These are phyloP conservation scores for Penicillium cinerascens DNA, from an alignment of 495 filamentous ascomycete species.

Conservation along the genomic window DNA sequence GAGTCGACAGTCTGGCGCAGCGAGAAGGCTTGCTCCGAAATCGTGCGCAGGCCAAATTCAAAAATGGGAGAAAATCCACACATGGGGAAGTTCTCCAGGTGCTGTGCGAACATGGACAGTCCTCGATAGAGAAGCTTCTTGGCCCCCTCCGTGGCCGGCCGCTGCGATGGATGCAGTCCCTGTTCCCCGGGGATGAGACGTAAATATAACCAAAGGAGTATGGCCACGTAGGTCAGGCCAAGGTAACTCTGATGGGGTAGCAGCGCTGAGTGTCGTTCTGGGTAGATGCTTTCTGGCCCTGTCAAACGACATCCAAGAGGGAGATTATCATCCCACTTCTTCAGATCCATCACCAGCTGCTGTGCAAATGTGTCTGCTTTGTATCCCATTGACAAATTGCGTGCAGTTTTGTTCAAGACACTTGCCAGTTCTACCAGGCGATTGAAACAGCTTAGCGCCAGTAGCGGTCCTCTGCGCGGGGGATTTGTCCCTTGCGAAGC, in stretches of 20 bases:
- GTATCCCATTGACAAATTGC: conserved; percentile 30
- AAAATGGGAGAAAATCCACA: conserved; percentile 49
- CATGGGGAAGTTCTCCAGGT: conserved; percentile 45
- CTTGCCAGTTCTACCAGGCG: conserved; percentile 47
- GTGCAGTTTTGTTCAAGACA: conserved; percentile 44
- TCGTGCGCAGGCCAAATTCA: conserved; percentile 39
- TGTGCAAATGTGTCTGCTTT: conserved; percentile 36
- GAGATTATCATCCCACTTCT: conserved; percentile 40
- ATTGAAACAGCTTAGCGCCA: conserved; percentile 63
- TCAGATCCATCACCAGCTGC: conserved; percentile 39
- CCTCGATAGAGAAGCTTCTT: conserved; percentile 45
- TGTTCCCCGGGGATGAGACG: conserved; percentile 35
- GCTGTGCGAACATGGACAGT: conserved; percentile 42
- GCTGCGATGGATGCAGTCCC: conserved; percentile 33
- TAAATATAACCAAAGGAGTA: conserved; percentile 44
- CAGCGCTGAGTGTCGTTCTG: conserved; percentile 40
- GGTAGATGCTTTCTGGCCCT: conserved; percentile 40
- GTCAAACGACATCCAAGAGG: conserved; percentile 43
- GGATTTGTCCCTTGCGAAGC: conserved; percentile 30
- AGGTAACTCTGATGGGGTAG: conserved; percentile 51
- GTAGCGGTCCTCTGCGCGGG: conserved; percentile 48
- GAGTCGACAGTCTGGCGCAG: conserved; percentile 33
- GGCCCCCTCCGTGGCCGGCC: conserved; percentile 39
- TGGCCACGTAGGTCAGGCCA: conserved; percentile 43
- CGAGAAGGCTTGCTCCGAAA: conserved; percentile 35